phyloP scores from a whole-genome alignment of 1,139 yeast species.

The Kodamaea sp. region DNA sequence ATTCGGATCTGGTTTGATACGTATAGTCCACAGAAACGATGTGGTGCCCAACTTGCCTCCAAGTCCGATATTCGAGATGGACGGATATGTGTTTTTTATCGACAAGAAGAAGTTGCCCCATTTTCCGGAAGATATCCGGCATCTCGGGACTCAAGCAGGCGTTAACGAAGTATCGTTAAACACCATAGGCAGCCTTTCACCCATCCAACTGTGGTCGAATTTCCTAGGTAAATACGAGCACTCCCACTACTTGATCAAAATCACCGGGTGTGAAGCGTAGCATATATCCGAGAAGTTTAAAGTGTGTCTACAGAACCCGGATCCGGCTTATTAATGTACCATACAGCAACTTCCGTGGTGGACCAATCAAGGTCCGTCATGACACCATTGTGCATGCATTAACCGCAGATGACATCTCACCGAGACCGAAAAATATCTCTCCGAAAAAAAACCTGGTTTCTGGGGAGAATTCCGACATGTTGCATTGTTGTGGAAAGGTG shows the following conservation, averaged over 20 bases:
- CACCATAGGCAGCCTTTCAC: neutral
- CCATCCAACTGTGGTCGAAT: slow-evolving; percentile 1
- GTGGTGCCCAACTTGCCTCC: slow-evolving; percentile 63
- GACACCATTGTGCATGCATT: too few species aligned
- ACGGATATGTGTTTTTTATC: slow-evolving; percentile 53
- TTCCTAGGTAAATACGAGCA: slow-evolving; percentile 34
- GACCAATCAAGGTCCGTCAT: too few species aligned
- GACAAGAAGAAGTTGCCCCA: slow-evolving; percentile 50
- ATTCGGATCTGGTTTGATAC: slow-evolving; percentile 36
- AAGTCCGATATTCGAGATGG: slow-evolving; percentile 39
- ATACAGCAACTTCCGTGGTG: too few species aligned
- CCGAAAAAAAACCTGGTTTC: too few species aligned
- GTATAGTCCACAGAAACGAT: slow-evolving; percentile 61
- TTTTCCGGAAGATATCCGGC: slow-evolving; percentile 31
- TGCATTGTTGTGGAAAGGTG: too few species aligned
- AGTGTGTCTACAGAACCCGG: too few species aligned
- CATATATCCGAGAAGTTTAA: too few species aligned
- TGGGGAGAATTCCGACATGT: too few species aligned
- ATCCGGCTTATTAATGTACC: too few species aligned
- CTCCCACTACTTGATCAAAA: slow-evolving; percentile 32
- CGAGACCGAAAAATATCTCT: too few species aligned
- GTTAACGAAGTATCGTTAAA: neutral
- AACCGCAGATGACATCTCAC: too few species aligned
- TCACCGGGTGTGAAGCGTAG: slow-evolving; percentile 37
- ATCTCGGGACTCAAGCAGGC: slow-evolving; percentile 4